Base-by-base conservation (phyloP, 176 grass and related monocot genomes). In the Hordeum marinum region DNA sequence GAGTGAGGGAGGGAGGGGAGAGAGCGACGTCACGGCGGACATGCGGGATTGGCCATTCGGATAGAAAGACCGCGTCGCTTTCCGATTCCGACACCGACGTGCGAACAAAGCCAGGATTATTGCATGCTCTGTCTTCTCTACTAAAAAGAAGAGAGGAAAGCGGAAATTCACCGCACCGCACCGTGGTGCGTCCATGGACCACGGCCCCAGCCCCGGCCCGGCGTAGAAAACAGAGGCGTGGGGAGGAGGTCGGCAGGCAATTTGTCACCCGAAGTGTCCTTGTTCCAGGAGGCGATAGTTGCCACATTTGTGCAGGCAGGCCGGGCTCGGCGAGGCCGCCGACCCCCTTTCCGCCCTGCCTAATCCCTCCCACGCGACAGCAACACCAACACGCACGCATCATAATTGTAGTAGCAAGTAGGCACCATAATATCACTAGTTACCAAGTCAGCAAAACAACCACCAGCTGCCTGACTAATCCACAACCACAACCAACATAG, bases 271-370 rank as follows among this genome's bases (percentile, higher is more conserved):
- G 20, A 84, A 88, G 57, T 78, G 85, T 45, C 43, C 7, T 77
- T 37, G 64, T 77, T 88, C 70, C 63, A 82, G 34, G 82, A 78
- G 70, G 55, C 52, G 68, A 45, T 64, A 79, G 75, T 80, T 90
- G 7, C 88, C 88, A 79, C 8, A 79, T 83, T 79, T 74, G 84
- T 87, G 45, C 67, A 68, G 35, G 71, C 83, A 83, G 55, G 75
- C 54, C 43, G 48, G 15, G 15, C 48, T 52, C 46, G 46, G 14
- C 46, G 46, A 50, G 5, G 48, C 0, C 48, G 46, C 17, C 15
- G 48, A 0, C 48, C 2, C 48, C 15, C 48, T 52, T 52, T 52
- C 48, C 6, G 15, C 78, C 59, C 57, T 59, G 79, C 84, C 74
- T 59, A 66, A 90, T 12, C 42, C 48, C 48, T 83, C 74, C 74